Evolutionary conservation across 495 filamentous ascomycete genomes (phyloP), one percentile per base, ranked within the genome.

Genomic region (Penicillium angulare): DNA sequence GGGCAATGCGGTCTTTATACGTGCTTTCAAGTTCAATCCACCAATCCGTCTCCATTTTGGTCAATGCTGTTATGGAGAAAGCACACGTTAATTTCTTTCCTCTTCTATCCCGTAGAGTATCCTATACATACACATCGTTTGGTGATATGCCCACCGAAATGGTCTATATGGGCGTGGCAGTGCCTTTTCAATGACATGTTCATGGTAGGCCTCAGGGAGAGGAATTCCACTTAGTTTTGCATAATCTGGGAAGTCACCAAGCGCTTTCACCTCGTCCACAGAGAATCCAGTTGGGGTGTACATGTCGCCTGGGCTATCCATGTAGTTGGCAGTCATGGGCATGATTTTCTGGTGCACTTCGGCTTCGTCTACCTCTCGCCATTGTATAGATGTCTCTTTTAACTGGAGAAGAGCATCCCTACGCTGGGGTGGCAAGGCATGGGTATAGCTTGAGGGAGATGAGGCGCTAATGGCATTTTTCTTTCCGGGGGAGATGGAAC

Each of bases 11-110:
- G 6, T 72, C 49, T 43, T 69, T 72, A 66, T 96, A 96, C 13
- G 82, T 87, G 24, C 79, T 84, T 55, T 93, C 90, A 6, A 96
- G 76, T 67, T 96, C 91, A 23, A 96, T 78, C 91, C 91, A 96
- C 85, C 86, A 96, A 68, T 95, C 84, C 0, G 86, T 78, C 56
- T 96, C 87, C 58, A 92, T 71, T 49, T 90, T 95, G 27, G 79
- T 85, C 8, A 93, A 69, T 6, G 90, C 90, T 96, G 50, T 36
- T 17, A 13, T 36, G 13, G 32, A 34, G 16, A 5, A 5, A 3
- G n/a, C 16, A 21, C 10, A 12, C 7, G 21, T 43, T 33, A 36
- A 49, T 67, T 42, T 68, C 24, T 22, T 15, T 29, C n/a, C n/a
- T 27, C 20, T 9, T 15, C 17, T 18, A 3, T 26, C 6, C 6